phyloP scores from a whole-genome alignment of 1,284 basidiomycete species.

The Moniliophthora roreri region DNA sequence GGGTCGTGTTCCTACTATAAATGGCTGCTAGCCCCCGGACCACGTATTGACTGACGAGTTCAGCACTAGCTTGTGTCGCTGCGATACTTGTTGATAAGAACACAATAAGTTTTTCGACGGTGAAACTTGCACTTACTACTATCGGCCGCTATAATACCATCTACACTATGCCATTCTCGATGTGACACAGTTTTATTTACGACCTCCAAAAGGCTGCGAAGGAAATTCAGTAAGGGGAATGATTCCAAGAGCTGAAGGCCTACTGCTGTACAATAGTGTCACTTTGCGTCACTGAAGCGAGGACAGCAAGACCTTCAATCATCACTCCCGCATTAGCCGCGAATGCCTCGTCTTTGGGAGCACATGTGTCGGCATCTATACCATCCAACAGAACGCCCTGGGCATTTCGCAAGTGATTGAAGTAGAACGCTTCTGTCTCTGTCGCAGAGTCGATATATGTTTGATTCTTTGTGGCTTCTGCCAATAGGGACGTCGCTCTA shows the following conservation, averaged over 20 bases:
- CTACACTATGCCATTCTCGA: not conserved
- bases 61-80: not conserved
- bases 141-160: not conserved
- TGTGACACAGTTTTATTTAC: not conserved
- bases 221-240: not conserved
- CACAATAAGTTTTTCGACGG: not conserved
- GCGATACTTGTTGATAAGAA: not conserved
- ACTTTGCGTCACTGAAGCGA: slow-evolving; percentile 5
- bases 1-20: slow-evolving; percentile 8
- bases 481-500: not conserved
- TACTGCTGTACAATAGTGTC: not conserved
- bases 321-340: slow-evolving; percentile 8
- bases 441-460: not conserved
- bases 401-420: not conserved
- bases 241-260: not conserved
- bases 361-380: slow-evolving; percentile 7
- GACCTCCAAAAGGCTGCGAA: not conserved
- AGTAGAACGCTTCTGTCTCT: not conserved
- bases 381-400: slow-evolving; percentile 8
- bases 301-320: slow-evolving; percentile 11
- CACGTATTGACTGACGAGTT: slow-evolving; percentile 1
- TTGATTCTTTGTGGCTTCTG: not conserved
- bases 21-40: slow-evolving; percentile 8
- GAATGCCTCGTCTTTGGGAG: not conserved
- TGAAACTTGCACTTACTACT: not conserved